Base-by-base conservation (phyloP, 2,329 filamentous ascomycete genomes). In the Chaetomium sp. region DNA sequence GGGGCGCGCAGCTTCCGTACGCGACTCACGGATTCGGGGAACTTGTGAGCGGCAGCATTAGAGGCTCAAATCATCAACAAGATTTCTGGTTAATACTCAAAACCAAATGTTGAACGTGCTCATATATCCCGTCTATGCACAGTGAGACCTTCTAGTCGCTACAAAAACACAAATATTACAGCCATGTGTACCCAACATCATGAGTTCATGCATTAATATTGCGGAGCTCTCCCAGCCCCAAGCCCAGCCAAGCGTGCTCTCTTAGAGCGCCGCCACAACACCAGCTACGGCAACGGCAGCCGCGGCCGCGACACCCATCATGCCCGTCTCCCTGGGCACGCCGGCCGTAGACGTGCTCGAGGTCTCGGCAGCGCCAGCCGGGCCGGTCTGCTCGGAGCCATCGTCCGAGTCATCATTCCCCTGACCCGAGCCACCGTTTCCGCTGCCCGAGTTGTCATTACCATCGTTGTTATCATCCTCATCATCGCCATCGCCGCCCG, bases 321-420 rank as follows among this genome's bases (percentile, higher is more conserved):
- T 12, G 6, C 56, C 56, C 13, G 56, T 47, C 56, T 58, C 56
- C 38, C 38, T 58, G 23, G 38, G 35, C 23, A 42, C 54, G 12
- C 54, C 54, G 23, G 19, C 54, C 3, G 31, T 57, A 3, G 54
- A 38, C 12, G 33, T 21, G 31, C 54, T 25, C 10, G 54, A 27
- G 21, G 54, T 45, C 12, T 19, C 31, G 10, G 9, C 27, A 19
- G 56, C 38, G 13, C 38, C 56, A 16, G 54, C 33, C n/a, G 13
- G 4, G 16, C 23, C 50, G 3, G 33, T 33, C 54, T 13, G 25
- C 25, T 47, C 8, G 13, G 13, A 19, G 13, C 35, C 35, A 13
- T 47, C 16, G 8, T 10, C 42, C 42, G 42, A 47, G n/a, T 10
- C 42, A 19, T 19, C 38, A 21, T 21, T 9, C 38, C 38, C 38